Evolutionary conservation across 805 yeast genomes (phyloP), one percentile per base, ranked within the genome.

Genomic region (Lipomyces sp.): DNA sequence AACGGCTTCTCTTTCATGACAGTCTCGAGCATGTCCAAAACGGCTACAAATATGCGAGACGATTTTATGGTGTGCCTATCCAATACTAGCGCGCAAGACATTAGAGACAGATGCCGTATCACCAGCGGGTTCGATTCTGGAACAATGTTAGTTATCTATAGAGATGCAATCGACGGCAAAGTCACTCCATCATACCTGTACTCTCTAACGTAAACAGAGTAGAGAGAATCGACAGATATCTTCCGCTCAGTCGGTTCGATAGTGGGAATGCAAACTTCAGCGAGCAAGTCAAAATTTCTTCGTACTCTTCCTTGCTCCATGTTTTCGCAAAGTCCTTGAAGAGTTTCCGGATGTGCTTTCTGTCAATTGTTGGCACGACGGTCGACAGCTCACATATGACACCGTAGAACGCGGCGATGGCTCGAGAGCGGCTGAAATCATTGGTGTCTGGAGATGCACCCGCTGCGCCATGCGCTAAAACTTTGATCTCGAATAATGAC

Each of bases 1-100:
- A 86, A 80, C 0, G 77, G 59, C 47, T 76, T 74, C 5, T 78
- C 77, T 8, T 76, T 66, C 16, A 84, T 65, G 7, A 78, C 51
- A 0, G 60, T 45, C 52, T 73, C 78, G 23, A 84, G 34, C 5
- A 70, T 53, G 3, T 51, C 46, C 23, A 74, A 51, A 10, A 70
- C 36, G 1, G 49, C 43, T 4, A 64, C 3, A 13, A 53, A 53
- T 2, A n/a, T 7, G 8, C 24, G 14, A 5, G 51, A 19, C 22
- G 39, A 26, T 69, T 64, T 11, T 67, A 49, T 31, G 65, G 60
- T 51, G 67, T 74, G 59, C 11, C 45, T 23, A 21, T 43, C 46
- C 2, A 57, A 24, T 3, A 53, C 58, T 22, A 43, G 22, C 1
- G 47, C 26, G 24, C 48, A 35, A 11, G 26, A 42, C 3, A 53